Percentiles rank a stretch among this genome's conserved stretches.
Evolutionary conservation across 495 filamentous ascomycete species (phyloP).

Genomic region (Bryoglossum gracile): DNA sequence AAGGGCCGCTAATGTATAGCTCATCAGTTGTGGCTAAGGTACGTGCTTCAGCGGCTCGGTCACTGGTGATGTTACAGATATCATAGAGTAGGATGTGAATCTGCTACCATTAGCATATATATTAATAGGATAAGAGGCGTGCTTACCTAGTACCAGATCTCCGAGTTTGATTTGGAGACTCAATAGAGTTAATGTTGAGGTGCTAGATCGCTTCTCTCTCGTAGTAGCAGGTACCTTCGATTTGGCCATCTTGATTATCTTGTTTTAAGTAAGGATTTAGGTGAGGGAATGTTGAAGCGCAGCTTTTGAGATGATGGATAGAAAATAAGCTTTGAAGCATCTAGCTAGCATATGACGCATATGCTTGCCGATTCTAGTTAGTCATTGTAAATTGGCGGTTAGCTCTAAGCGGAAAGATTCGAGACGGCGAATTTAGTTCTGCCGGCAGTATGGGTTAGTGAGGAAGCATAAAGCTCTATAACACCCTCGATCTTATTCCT

Average conservation of each 20-base stretch:
- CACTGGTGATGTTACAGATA: slow-evolving; percentile 14
- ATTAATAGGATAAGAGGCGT: slow-evolving; percentile 12
- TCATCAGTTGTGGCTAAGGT: slow-evolving; percentile 24
- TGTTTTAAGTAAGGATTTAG: slow-evolving; percentile 9
- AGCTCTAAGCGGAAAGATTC: too few species aligned
- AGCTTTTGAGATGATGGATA: slow-evolving; percentile 7
- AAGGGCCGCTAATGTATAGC: slow-evolving; percentile 29
- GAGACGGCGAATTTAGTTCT: too few species aligned
- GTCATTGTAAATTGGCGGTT: not conserved
- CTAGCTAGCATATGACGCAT: slow-evolving; percentile 9
- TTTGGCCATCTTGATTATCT: slow-evolving; percentile 11
- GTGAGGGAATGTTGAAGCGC: slow-evolving; percentile 7
- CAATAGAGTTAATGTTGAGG: slow-evolving; percentile 17
- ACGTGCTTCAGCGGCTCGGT: slow-evolving; percentile 19
- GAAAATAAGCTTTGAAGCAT: slow-evolving; percentile 6
- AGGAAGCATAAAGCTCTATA: too few species aligned
- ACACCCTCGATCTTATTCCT: too few species aligned
- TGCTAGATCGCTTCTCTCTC: slow-evolving; percentile 9
- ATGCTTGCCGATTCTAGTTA: slow-evolving; percentile 8
- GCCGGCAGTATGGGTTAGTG: too few species aligned
- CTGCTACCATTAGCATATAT: slow-evolving; percentile 14
- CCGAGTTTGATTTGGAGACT: slow-evolving; percentile 16
- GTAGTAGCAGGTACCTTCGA: slow-evolving; percentile 9
- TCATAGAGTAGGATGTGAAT: slow-evolving; percentile 20
- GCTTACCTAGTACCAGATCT: slow-evolving; percentile 22